Conservation (phyloP, 1,284 basidiomycete genomes). For the Lignosus rhinocerotis region DNA sequence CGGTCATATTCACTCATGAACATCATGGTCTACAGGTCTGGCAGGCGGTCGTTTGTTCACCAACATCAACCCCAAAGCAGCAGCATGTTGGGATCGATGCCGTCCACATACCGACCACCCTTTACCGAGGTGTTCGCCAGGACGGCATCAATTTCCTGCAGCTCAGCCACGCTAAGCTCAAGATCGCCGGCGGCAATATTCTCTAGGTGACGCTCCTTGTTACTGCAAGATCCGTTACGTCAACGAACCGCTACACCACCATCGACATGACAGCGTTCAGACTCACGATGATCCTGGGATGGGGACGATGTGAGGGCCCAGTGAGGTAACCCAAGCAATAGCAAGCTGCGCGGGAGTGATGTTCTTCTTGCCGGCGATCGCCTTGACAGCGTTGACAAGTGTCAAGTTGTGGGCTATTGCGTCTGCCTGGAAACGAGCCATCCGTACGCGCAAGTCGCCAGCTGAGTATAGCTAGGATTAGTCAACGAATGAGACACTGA, state of each 20-base stretch:
- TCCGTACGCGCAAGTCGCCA: slow-evolving; percentile 37
- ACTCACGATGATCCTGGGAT: slow-evolving; percentile 55
- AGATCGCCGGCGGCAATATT: slow-evolving; percentile 47
- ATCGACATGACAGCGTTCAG: no score
- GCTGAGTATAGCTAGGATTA: slow-evolving; percentile 14
- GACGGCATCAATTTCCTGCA: slow-evolving; percentile 38
- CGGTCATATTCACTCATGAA: no score
- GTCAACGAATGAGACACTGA: background rate
- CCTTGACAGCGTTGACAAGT: slow-evolving; percentile 48
- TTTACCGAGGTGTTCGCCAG: slow-evolving; percentile 32
- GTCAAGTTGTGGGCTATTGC: slow-evolving; percentile 40
- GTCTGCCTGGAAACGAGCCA: slow-evolving; percentile 39
- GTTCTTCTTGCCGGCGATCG: slow-evolving; percentile 49
- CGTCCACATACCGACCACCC: slow-evolving; percentile 34
- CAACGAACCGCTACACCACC: background rate
- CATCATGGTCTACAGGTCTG: no score
- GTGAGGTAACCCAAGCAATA: slow-evolving; percentile 59
- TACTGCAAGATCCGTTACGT: slow-evolving; percentile 17
- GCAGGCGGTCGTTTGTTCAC: background rate
- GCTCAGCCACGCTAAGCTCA: slow-evolving; percentile 40
- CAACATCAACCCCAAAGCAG: slow-evolving; percentile 32
- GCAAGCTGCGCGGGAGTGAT: slow-evolving; percentile 58
- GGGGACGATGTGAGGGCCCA: slow-evolving; percentile 50
- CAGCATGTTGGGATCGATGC: slow-evolving; percentile 22
- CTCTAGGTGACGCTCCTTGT: slow-evolving; percentile 42